A percentile compares a stretch with the other conserved stretches of the same genome.
Conservation (phyloP, 169 alveolate genomes). For the Cryptosporidium meleagridis region DNA sequence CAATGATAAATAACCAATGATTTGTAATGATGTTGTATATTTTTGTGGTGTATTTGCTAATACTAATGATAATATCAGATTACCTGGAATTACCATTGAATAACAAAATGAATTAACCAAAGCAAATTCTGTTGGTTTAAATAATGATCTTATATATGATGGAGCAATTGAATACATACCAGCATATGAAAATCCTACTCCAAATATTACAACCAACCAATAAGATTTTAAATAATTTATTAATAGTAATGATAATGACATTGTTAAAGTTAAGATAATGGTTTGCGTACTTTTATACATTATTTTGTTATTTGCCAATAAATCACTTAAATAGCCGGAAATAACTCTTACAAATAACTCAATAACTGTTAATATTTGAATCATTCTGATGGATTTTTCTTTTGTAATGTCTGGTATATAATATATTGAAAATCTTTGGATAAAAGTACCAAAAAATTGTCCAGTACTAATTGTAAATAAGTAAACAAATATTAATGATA, state of each 20-base stretch:
- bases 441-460: constrained; percentile 59
- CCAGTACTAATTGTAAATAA: constrained; percentile 71
- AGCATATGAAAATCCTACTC: constrained; percentile 67
- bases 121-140: constrained; percentile 51
- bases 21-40: constrained; percentile 56
- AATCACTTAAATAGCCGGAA: constrained; percentile 53
- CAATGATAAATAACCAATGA: constrained; percentile 40
- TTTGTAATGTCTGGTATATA: constrained; percentile 51
- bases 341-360: constrained; percentile 57
- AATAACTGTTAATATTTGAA: constrained; percentile 41
- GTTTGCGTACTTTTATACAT: constrained; percentile 60
- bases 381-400: constrained; percentile 50
- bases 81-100: constrained; percentile 70
- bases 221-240: constrained; percentile 27
- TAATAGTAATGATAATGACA: constrained; percentile 44
- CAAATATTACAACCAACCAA: constrained; percentile 62
- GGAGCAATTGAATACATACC: constrained; percentile 66
- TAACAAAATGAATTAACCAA: constrained; percentile 65
- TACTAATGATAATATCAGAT: constrained; percentile 46
- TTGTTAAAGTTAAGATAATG: constrained; percentile 32
- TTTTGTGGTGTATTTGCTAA: constrained; percentile 67
- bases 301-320: constrained; percentile 44
- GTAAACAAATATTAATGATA: constrained; percentile 36
- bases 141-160: constrained; percentile 50
- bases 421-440: constrained; percentile 52